These are phyloP conservation scores for Aspergillus kassunensis DNA, from an alignment of 495 filamentous ascomycete species.

Conservation along the genomic window DNA sequence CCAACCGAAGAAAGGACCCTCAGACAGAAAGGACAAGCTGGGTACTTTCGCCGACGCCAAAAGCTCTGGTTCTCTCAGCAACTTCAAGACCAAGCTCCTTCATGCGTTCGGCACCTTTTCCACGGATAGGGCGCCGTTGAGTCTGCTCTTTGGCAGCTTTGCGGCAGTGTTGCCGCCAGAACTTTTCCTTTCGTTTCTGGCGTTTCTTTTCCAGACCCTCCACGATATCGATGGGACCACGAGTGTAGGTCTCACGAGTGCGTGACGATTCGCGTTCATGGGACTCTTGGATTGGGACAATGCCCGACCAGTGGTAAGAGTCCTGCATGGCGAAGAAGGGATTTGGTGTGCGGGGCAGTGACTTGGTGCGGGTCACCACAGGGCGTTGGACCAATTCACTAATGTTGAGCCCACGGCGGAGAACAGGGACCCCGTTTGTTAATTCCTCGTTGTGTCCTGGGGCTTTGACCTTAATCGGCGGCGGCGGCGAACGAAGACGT, in stretches of 20 bases:
- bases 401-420: slow-evolving; percentile 42
- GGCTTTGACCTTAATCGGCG: slow-evolving; percentile 32
- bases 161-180: slow-evolving; percentile 75
- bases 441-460: slow-evolving; percentile 27
- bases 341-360: slow-evolving; percentile 68
- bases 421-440: slow-evolving; percentile 24
- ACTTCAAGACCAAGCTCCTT: slow-evolving; percentile 85
- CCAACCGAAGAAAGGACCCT: slow-evolving; percentile 10
- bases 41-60: slow-evolving; percentile 53
- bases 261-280: slow-evolving; percentile 38
- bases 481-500: slow-evolving; percentile 60
- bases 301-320: slow-evolving; percentile 35
- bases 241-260: slow-evolving; percentile 51
- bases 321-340: slow-evolving; percentile 54
- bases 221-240: slow-evolving; percentile 94
- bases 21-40: slow-evolving; percentile 83
- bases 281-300: slow-evolving; percentile 27
- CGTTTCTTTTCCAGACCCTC: slow-evolving; percentile 93
- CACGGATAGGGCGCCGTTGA: slow-evolving; percentile 60
- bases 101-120: slow-evolving; percentile 91
- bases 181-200: slow-evolving; percentile 85
- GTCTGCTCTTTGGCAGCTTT: slow-evolving; percentile 59
- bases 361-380: slow-evolving; percentile 67
- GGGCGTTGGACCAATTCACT: slow-evolving; percentile 61
- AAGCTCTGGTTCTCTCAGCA: slow-evolving; percentile 66